Evolutionary conservation across 2,329 filamentous ascomycete genomes (phyloP).

Genomic region (Corynespora cassiicola): DNA sequence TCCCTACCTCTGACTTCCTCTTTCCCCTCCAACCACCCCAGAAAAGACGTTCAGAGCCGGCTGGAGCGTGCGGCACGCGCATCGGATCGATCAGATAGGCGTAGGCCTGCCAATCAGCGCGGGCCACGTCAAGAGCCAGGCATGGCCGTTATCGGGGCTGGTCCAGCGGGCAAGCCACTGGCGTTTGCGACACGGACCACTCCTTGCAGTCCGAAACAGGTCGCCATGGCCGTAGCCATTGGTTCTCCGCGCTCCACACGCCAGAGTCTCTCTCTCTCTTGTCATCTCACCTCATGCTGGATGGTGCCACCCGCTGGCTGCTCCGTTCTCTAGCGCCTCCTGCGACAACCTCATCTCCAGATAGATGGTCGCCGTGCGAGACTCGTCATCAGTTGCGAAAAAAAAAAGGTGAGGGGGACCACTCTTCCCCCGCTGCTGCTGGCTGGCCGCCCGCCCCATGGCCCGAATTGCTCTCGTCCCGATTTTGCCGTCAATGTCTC

Average conservation of each 20-base stretch:
- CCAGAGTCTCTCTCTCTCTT: too few relatives aligned
- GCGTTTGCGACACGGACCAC: conserved; percentile 29
- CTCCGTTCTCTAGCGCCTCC: conserved; percentile 41
- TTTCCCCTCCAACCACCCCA: neutral
- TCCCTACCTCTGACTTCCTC: neutral
- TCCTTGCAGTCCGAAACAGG: conserved; percentile 42
- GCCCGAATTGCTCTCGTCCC: conserved; percentile 26
- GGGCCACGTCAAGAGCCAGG: conserved; percentile 43
- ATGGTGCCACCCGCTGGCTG: conserved; percentile 31
- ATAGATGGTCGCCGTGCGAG: conserved; percentile 19
- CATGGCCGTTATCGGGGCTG: conserved; percentile 46
- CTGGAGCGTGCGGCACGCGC: too few relatives aligned
- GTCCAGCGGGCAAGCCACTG: conserved; percentile 40
- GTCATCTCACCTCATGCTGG: conserved; percentile 30
- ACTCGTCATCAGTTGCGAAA: too few relatives aligned
- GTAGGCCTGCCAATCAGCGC: conserved; percentile 38
- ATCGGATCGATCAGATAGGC: conserved; percentile 36
- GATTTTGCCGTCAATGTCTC: conserved; percentile 32
- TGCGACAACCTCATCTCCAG: conserved; percentile 13
- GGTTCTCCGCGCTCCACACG: conserved; percentile 2
- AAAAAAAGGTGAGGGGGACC: conserved; percentile 33
- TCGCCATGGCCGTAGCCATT: too few relatives aligned
- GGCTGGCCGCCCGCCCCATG: conserved; percentile 2
- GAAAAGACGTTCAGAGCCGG: conserved; percentile 22
- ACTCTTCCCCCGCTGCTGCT: conserved; percentile 3